A percentile compares a stretch with the other conserved stretches of the same genome.
Conservation (phyloP, 208 protist genomes). For the Porcisia deanei region DNA sequence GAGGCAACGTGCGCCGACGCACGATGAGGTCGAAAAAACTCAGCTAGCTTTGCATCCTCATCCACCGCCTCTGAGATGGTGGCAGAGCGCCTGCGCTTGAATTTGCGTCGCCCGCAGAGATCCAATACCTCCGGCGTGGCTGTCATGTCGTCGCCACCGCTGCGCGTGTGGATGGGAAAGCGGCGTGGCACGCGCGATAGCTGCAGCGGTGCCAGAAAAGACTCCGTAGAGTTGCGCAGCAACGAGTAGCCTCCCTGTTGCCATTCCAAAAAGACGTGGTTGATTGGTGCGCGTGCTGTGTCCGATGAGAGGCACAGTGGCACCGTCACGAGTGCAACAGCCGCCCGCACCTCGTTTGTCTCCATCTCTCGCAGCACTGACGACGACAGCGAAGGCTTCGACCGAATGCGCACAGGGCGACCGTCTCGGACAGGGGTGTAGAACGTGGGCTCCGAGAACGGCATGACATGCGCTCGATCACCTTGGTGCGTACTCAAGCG, state of each 20-base stretch:
- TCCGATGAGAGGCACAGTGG: constrained; percentile 5
- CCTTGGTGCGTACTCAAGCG: neutral
- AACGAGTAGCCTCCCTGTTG: constrained; percentile 68
- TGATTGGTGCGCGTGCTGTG: neutral
- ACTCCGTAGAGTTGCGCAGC: constrained; percentile 44
- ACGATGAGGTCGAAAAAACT: neutral
- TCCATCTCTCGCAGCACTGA: constrained; percentile 53
- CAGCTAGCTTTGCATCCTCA: constrained; percentile 10
- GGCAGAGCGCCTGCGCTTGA: neutral
- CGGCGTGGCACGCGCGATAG: constrained; percentile 30
- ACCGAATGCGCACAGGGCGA: constrained; percentile 50
- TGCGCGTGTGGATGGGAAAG: constrained; percentile 26
- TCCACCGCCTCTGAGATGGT: neutral
- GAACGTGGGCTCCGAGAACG: constrained; percentile 40
- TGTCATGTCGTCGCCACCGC: constrained; percentile 6
- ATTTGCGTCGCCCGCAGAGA: constrained; percentile 3
- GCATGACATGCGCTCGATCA: neutral
- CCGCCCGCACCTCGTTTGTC: constrained; percentile 69
- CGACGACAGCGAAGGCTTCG: constrained; percentile 36
- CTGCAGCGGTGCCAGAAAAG: constrained; percentile 51
- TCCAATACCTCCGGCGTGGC: constrained; percentile 18
- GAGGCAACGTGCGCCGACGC: neutral
- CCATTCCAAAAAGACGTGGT: constrained; percentile 64
- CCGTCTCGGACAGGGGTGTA: constrained; percentile 52
- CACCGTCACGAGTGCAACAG: constrained; percentile 39